phyloP scores from a whole-genome alignment of 768 basidiomycete genomes.

The Cubamyces lactineus region DNA sequence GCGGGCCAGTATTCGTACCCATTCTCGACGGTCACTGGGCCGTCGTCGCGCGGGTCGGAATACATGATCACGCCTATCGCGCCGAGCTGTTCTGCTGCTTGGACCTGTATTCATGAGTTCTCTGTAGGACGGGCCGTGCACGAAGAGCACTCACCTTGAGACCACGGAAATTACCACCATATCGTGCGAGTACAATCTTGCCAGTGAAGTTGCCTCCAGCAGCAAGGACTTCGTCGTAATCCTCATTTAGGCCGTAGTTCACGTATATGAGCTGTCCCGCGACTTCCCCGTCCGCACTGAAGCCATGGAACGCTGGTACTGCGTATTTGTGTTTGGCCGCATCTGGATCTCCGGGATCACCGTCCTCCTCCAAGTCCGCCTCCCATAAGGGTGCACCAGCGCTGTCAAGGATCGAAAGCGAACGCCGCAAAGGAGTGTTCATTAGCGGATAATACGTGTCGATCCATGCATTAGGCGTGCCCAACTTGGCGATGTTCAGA shows the following conservation, averaged over 20 bases:
- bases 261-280: slow-evolving; percentile 74
- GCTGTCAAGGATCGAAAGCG: slow-evolving; percentile 63
- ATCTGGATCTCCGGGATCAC: slow-evolving; percentile 73
- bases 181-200: slow-evolving; percentile 78
- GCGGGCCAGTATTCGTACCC: slow-evolving; percentile 79
- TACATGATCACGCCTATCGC: slow-evolving; percentile 82
- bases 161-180: slow-evolving; percentile 79
- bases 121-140: background rate
- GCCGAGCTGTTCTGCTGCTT: slow-evolving; percentile 82
- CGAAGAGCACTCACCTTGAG: slow-evolving; percentile 60
- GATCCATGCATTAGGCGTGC: slow-evolving; percentile 72
- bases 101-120: slow-evolving; percentile 48
- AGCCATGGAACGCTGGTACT: slow-evolving; percentile 83
- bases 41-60: slow-evolving; percentile 86
- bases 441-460: slow-evolving; percentile 88
- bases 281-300: slow-evolving; percentile 79
- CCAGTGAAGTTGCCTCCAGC: slow-evolving; percentile 75
- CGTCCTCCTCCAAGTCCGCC: slow-evolving; percentile 75
- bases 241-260: slow-evolving; percentile 77
- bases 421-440: slow-evolving; percentile 74
- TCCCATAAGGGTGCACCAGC: slow-evolving; percentile 63
- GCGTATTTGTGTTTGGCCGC: slow-evolving; percentile 66
- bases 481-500: slow-evolving; percentile 48
- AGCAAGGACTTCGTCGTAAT: slow-evolving; percentile 66
- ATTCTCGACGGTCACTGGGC: slow-evolving; percentile 72